phyloP scores from a whole-genome alignment of 2,329 filamentous ascomycete genomes.

The Monosporascus ibericus region DNA sequence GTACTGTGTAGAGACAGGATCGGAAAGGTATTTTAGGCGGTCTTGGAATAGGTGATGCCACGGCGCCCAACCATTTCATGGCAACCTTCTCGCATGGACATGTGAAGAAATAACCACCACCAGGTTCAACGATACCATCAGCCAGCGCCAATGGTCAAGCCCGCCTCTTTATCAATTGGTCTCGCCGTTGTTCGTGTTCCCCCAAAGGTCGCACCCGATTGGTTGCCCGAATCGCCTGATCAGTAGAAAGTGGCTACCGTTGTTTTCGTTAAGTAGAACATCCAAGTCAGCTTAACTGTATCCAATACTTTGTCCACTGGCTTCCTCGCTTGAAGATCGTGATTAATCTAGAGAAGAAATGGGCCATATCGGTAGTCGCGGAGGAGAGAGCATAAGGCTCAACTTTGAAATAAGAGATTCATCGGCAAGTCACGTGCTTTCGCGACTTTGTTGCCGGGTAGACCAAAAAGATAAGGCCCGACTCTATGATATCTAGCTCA shows the following conservation, averaged over 20 bases:
- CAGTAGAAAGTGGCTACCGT: background rate
- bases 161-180: background rate
- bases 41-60: no score
- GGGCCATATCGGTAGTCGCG: background rate
- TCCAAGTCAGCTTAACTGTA: background rate
- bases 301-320: no score
- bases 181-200: background rate
- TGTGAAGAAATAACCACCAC: no score
- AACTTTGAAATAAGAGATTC: background rate
- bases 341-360: background rate
- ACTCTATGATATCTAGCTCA: no score
- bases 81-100: no score
- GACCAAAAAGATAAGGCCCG: no score
- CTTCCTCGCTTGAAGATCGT: no score
- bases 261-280: background rate
- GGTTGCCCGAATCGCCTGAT: background rate
- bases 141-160: background rate
- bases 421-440: background rate
- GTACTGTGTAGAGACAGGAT: no score
- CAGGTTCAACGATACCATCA: background rate
- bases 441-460: background rate
- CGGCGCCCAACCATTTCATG: no score
- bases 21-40: no score
- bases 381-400: no score
- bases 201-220: background rate